Conservation (phyloP, 768 basidiomycete species). For the Sporobolomyces pararoseus region DNA sequence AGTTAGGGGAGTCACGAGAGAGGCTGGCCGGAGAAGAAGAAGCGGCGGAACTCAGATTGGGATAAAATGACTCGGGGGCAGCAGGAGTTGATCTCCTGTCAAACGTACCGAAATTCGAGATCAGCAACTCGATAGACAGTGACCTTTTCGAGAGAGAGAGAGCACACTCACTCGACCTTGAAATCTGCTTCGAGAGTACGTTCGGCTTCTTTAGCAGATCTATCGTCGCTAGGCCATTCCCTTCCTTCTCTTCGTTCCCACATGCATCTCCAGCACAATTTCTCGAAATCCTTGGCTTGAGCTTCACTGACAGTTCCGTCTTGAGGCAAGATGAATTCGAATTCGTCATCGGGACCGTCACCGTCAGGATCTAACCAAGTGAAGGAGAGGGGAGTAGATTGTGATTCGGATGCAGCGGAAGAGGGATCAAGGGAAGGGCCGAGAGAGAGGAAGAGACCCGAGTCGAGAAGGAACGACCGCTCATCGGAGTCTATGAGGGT, state of each 20-base stretch:
- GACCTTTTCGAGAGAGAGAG: constrained; percentile 9
- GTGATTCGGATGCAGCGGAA: constrained; percentile 53
- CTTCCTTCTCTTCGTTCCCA: constrained; percentile 84
- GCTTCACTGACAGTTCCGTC: constrained; percentile 56
- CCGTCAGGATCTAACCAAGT: constrained; percentile 82
- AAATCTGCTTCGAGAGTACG: constrained; percentile 61
- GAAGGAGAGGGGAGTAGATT: constrained; percentile 66
- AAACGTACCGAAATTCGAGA: too few relatives aligned
- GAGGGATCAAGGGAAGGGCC: constrained; percentile 54
- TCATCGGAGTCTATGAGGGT: constrained; percentile 84
- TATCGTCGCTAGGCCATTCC: constrained; percentile 62
- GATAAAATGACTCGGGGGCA: constrained; percentile 7
- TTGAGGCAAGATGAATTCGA: constrained; percentile 75
- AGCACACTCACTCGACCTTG: constrained; percentile 74
- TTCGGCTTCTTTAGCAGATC: constrained; percentile 56
- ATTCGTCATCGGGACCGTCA: constrained; percentile 78
- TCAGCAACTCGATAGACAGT: too few relatives aligned
- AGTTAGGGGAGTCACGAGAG: background rate
- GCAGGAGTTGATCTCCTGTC: constrained; percentile 18
- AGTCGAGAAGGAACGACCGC: constrained; percentile 81
- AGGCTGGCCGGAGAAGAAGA: background rate
- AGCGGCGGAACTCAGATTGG: background rate
- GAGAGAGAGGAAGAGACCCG: constrained; percentile 71
- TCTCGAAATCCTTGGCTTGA: constrained; percentile 75
- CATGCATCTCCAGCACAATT: constrained; percentile 91